Conservation (phyloP, 2,329 filamentous ascomycete species). For the Xylaria arbuscula region DNA sequence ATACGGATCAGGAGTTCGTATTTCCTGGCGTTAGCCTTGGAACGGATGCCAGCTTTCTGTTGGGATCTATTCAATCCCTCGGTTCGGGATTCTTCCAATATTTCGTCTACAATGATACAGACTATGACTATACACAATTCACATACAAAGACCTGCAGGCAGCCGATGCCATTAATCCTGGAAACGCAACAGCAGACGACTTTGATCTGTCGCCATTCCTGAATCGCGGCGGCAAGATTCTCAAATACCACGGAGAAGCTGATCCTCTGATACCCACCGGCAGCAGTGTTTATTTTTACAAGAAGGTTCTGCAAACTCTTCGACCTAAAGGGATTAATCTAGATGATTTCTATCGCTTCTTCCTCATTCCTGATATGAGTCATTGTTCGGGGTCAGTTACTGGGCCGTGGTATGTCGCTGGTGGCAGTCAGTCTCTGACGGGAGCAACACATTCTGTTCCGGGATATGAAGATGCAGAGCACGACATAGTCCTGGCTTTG, state of each 20-base stretch:
- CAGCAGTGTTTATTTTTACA: slow-evolving; percentile 49
- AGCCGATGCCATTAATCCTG: slow-evolving; percentile 46
- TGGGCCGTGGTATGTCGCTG: slow-evolving; percentile 52
- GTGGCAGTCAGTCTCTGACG: slow-evolving; percentile 45
- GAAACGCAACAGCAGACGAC: slow-evolving; percentile 42
- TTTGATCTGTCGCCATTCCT: slow-evolving; percentile 50
- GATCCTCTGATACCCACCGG: slow-evolving; percentile 51
- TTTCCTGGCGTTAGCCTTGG: slow-evolving; percentile 47
- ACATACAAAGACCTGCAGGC: slow-evolving; percentile 44
- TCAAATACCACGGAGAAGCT: slow-evolving; percentile 53
- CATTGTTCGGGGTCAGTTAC: slow-evolving; percentile 54
- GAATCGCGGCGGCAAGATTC: slow-evolving; percentile 51
- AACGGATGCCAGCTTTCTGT: slow-evolving; percentile 38
- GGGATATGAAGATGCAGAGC: slow-evolving; percentile 50
- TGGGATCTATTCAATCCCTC: slow-evolving; percentile 35
- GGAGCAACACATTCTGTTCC: slow-evolving; percentile 50
- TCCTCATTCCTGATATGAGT: slow-evolving; percentile 61
- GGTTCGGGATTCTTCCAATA: slow-evolving; percentile 42
- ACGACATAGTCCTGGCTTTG: slow-evolving; percentile 53
- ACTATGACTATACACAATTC: slow-evolving; percentile 47
- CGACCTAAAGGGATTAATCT: slow-evolving; percentile 46
- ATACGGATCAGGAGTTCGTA: slow-evolving; percentile 45
- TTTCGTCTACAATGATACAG: slow-evolving; percentile 46
- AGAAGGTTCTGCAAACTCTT: slow-evolving; percentile 46
- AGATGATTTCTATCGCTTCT: slow-evolving; percentile 62